Evolutionary conservation across 2,329 filamentous ascomycete species (phyloP), one percentile per base, ranked within the genome.

Genomic region (Thielaviopsis cerberus): DNA sequence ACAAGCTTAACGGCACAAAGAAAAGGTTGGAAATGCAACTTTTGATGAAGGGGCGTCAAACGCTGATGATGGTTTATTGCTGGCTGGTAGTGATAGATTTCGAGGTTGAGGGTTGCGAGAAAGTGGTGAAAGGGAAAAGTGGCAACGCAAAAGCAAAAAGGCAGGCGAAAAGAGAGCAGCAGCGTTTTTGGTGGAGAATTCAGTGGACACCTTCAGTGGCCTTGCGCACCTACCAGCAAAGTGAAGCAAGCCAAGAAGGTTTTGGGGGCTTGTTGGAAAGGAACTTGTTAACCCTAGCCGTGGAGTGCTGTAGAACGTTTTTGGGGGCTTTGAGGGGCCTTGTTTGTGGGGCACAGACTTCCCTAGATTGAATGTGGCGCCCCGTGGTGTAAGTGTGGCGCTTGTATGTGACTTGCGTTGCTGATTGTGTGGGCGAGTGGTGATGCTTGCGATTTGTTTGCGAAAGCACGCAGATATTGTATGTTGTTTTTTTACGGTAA

Each of bases 121-220:
- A 55, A 22, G 25, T 45, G 23, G 25, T 27, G 17, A 24, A 37
- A 51, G 50, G n/a, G 55, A 57, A 57, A 57, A 57, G 55, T 57
- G 55, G 51, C 55, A 53, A 53, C 25, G 51, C 54, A 55, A 37
- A 37, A 27, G 17, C 24, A 54, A 54, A 27, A 54, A 6, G 22
- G n/a, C 52, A 54, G 23, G 24, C 51, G 13, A 30, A 24, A 50
- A 52, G 50, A 52, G 15, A 52, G 20, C 50, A 26, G 20, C 50
- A 26, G 20, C 20, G 23, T 30, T 54, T 54, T 54, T 54, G 52
- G 52, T 54, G 53, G 53, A 54, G 53, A 54, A 54, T 54, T 24
- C 25, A 34, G 25, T 22, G 53, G 41, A 10, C 17, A 48, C 41
- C n/a, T 22, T 10, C 34, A 41, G 13, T 13, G 27, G 41, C 41